phyloP scores from a whole-genome alignment of 1,284 basidiomycete genomes.

The Papiliotrema laurentii region DNA sequence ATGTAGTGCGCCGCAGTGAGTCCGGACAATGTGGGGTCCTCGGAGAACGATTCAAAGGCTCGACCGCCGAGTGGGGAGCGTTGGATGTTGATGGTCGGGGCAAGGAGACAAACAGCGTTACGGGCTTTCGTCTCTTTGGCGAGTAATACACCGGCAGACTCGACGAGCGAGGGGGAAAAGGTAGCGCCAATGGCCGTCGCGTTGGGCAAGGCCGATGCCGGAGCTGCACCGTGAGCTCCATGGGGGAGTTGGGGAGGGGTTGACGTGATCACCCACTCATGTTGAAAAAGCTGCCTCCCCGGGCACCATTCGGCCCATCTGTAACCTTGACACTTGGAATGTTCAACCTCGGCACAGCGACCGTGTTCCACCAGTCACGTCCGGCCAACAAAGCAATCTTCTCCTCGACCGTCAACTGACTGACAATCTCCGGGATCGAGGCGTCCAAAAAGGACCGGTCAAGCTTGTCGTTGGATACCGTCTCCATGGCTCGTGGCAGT shows the following conservation, averaged over 20 bases:
- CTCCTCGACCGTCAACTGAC: conserved; percentile 25
- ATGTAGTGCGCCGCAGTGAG: conserved; percentile 66
- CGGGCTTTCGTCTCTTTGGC: conserved; percentile 68
- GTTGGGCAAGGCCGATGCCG: conserved; percentile 64
- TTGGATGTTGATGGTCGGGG: conserved; percentile 76
- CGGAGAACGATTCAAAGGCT: conserved; percentile 60
- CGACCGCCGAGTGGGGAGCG: conserved; percentile 70
- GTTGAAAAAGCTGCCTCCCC: conserved; percentile 32
- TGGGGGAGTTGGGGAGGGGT: background rate
- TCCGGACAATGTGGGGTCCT: conserved; percentile 71
- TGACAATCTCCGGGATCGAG: conserved; percentile 17
- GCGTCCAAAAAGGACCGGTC: conserved; percentile 31
- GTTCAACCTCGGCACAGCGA: conserved; percentile 33
- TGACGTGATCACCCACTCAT: conserved; percentile 20
- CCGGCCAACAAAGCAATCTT: conserved; percentile 36
- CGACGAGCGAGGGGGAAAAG: conserved; percentile 57
- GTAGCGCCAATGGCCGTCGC: conserved; percentile 51
- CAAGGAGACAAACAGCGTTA: conserved; percentile 62
- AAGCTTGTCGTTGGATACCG: conserved; percentile 21
- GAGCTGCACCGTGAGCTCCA: conserved; percentile 17
- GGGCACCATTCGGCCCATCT: conserved; percentile 35
- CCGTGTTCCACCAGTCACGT: conserved; percentile 35
- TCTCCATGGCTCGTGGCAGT: too few relatives aligned
- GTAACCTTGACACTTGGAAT: conserved; percentile 35
- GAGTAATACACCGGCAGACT: conserved; percentile 58